Evolutionary conservation across 768 basidiomycete species (phyloP), one percentile per base, ranked within the genome.

Genomic region (Leccinum subgranulosum): DNA sequence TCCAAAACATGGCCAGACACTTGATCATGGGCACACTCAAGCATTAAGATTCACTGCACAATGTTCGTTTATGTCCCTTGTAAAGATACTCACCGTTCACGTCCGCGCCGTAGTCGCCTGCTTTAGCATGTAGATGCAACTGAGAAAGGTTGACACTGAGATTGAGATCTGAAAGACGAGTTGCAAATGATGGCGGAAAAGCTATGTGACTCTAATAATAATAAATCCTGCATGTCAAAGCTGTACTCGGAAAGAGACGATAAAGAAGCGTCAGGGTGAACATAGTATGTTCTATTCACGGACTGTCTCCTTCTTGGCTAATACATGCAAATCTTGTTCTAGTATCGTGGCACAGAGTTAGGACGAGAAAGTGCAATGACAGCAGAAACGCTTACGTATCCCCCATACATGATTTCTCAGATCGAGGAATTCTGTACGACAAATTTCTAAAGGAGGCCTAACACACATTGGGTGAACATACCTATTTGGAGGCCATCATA

Each of bases 391-490:
- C 90, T 77, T 69, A 92, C 91, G 90, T 62, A 94, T 87, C 19
- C 91, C 91, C 91, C 88, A 92, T 10, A 92, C 88, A 69, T 92
- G 87, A 49, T 88, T 79, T 58, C 88, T 81, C 58, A 93, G 69
- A 64, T 92, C 90, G 60, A 93, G 78, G 68, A 91, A 87, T 77
- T 93, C 91, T 91, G 66, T 3, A 2, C 19, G 15, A 41, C 15
- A 19, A 12, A 1, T 19, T 27, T 29, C 4, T 48, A 27, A 59
- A 56, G 17, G 29, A 28, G 15, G 45, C 19, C 57, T 15, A 53
- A 43, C 19, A 21, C 49, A 10, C 8, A 25, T 19, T 11, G 14
- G 15, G 6, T 21, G 77, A 7, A 51, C 83, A 66, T 57, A 87
- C 90, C 90, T 64, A 92, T 80, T 64, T 92, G 88, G 46, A 93